Evolutionary conservation across 345 rosid species (phyloP).

Genomic region (Bruguiera sexangula): DNA sequence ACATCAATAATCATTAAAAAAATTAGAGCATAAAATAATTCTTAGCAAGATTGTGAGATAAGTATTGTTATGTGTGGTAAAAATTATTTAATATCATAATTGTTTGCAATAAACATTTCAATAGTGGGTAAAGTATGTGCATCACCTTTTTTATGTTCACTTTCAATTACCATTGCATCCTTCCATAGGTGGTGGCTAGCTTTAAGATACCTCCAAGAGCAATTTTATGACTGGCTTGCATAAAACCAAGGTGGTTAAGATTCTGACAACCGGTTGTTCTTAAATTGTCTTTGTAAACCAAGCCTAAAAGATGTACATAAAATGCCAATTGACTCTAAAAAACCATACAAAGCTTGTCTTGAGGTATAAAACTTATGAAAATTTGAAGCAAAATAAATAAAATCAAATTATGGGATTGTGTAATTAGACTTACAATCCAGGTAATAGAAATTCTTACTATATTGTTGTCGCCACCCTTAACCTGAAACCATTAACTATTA

Average conservation of each 20-base stretch:
- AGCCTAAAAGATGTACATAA: neutral
- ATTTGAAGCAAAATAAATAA: neutral
- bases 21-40: no score
- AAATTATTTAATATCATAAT: no score
- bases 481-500: neutral
- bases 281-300: neutral
- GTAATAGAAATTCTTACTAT: neutral
- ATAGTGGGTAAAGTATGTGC: neutral
- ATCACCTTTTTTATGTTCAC: no score
- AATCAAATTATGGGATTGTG: neutral
- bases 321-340: no score
- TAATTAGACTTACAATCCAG: constrained; percentile 9
- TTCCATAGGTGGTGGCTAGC: neutral
- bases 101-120: no score
- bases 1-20: no score
- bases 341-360: no score
- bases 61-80: no score
- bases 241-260: constrained; percentile 12
- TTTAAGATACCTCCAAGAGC: neutral
- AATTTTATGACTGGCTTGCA: neutral
- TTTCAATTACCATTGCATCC: no score
- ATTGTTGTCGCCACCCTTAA: neutral
- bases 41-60: no score
- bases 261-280: constrained; percentile 4
- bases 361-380: no score